phyloP scores from a whole-genome alignment of 768 basidiomycete genomes.

The Suillus subaureus region DNA sequence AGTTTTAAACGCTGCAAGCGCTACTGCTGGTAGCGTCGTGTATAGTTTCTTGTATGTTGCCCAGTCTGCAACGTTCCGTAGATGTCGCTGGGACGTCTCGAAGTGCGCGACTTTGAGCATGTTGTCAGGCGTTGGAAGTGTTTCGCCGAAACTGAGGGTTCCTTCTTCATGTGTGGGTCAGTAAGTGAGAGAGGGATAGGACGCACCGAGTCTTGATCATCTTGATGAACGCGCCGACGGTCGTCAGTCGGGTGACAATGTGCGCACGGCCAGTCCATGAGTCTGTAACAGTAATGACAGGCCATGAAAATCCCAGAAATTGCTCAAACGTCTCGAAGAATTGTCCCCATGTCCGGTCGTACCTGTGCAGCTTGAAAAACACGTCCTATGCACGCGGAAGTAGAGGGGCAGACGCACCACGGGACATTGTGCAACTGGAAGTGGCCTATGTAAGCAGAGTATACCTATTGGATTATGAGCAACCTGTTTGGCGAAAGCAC shows the following conservation, averaged over 20 bases:
- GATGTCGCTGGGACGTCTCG: constrained; percentile 66
- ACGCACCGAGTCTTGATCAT: constrained; percentile 81
- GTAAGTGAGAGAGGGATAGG: constrained; percentile 1
- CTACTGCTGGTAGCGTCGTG: constrained; percentile 68
- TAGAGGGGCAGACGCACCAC: constrained; percentile 47
- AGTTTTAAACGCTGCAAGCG: constrained; percentile 62
- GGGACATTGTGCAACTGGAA: constrained; percentile 71
- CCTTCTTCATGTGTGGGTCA: neutral
- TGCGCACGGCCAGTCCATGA: constrained; percentile 70
- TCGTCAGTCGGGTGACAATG: constrained; percentile 75
- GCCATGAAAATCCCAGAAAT: constrained; percentile 84
- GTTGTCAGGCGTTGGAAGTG: constrained; percentile 70
- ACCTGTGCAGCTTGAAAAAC: constrained; percentile 45
- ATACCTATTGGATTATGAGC: constrained; percentile 40
- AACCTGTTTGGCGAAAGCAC: neutral
- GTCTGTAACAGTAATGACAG: constrained; percentile 77
- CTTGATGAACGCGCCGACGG: constrained; percentile 74
- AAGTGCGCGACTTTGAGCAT: constrained; percentile 70
- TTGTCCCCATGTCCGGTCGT: constrained; percentile 79
- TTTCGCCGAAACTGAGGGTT: constrained; percentile 69
- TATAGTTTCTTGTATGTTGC: constrained; percentile 69
- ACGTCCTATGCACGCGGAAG: neutral
- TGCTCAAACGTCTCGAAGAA: constrained; percentile 78
- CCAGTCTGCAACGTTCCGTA: constrained; percentile 72
- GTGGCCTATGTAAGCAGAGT: constrained; percentile 78